Conservation (phyloP, 2,329 filamentous ascomycete species). For the Alternaria brassicicola region DNA sequence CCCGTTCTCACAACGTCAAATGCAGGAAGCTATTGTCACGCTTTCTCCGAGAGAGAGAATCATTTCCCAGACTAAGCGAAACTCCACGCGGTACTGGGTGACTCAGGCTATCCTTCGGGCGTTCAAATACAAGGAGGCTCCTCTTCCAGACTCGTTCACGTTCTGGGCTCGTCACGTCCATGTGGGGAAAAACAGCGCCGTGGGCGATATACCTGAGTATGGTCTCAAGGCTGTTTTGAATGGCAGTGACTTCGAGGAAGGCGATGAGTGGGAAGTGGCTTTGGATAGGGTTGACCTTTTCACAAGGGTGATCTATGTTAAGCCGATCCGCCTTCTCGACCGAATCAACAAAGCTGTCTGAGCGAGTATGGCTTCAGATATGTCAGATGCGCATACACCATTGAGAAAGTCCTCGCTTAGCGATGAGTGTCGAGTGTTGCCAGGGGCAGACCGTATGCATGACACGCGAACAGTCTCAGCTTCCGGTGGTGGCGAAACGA, state of each 20-base stretch:
- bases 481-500: conserved; percentile 7
- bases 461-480: background rate
- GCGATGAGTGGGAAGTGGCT: conserved; percentile 56
- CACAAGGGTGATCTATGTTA: conserved; percentile 34
- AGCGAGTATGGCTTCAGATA: background rate
- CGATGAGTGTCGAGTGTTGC: background rate
- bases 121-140: conserved; percentile 60
- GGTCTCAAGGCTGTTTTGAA: conserved; percentile 20
- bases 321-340: conserved; percentile 48
- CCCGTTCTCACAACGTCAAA: conserved; percentile 56
- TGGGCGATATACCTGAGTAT: conserved; percentile 29
- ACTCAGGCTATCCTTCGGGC: conserved; percentile 63
- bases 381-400: background rate
- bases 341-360: conserved; percentile 16
- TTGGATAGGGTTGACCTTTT: conserved; percentile 49
- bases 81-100: conserved; percentile 56
- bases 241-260: conserved; percentile 30
- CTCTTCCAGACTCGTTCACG: conserved; percentile 56
- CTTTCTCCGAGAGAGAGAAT: conserved; percentile 53
- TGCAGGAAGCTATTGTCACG: conserved; percentile 58
- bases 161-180: conserved; percentile 32
- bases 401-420: background rate
- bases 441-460: background rate
- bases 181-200: background rate
- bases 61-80: conserved; percentile 48